A percentile compares a stretch with the other conserved stretches of the same genome.
Evolutionary conservation across 345 rosid species (phyloP).

Genomic region (Populus davidiana): DNA sequence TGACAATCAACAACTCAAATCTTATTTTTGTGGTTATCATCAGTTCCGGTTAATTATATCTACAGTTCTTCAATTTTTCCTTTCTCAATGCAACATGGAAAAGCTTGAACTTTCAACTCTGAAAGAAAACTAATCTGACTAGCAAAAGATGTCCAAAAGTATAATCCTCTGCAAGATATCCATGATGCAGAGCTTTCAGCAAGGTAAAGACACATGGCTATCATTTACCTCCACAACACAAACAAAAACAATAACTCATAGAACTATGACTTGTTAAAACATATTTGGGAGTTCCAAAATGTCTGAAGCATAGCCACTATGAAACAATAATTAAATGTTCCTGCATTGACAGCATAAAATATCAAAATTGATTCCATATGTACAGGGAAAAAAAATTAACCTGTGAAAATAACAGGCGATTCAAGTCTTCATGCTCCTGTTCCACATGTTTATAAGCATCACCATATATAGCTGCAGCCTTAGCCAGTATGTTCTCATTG

Average conservation of each 20-base stretch:
- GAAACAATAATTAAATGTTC: background rate
- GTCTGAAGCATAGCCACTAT: background rate
- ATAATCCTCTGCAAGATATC: background rate
- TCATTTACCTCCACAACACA: background rate
- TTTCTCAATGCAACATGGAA: background rate
- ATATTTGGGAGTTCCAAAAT: background rate
- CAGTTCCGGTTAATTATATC: background rate
- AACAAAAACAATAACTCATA: background rate
- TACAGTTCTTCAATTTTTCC: background rate
- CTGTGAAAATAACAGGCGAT: slow-evolving; percentile 68
- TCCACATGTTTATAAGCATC: slow-evolving; percentile 86
- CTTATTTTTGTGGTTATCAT: background rate
- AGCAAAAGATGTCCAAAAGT: background rate
- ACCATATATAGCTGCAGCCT: slow-evolving; percentile 89
- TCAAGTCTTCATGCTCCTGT: slow-evolving; percentile 86
- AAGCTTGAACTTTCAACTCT: background rate
- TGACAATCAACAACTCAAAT: background rate
- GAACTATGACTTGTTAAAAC: background rate
- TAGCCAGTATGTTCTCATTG: slow-evolving; percentile 70
- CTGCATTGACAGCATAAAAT: background rate
- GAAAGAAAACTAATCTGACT: background rate
- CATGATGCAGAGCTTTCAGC: background rate
- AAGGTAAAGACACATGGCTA: background rate
- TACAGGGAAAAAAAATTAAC: slow-evolving; percentile 26
- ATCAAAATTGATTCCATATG: background rate